These are phyloP conservation scores for Nowakowskiella sp. DNA, from an alignment of 192 early-diverging fungal species.

Conservation along the genomic window DNA sequence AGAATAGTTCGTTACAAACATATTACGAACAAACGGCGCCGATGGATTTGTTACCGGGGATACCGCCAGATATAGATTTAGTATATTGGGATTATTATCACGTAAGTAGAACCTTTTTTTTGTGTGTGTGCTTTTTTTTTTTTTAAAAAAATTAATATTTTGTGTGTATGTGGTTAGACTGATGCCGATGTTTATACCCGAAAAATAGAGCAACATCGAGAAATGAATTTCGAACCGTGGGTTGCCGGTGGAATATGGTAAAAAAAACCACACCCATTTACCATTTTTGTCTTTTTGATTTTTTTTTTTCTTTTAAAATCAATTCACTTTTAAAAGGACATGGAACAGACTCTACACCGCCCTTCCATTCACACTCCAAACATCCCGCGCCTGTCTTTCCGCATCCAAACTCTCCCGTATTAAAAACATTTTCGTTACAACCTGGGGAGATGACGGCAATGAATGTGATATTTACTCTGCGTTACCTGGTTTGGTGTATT, in stretches of 20 bases:
- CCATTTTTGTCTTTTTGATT: background rate
- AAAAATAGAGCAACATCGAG: constrained; percentile 77
- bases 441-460: constrained; percentile 89
- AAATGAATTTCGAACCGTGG: constrained; percentile 78
- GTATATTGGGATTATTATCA: constrained; percentile 91
- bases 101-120: no score
- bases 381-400: constrained; percentile 61
- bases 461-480: constrained; percentile 74
- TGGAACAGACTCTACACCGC: constrained; percentile 80
- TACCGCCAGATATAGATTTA: constrained; percentile 60
- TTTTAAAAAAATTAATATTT: background rate
- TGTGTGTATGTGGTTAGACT: constrained; percentile 20
- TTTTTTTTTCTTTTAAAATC: constrained; percentile 4
- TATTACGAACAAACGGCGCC: constrained; percentile 66
- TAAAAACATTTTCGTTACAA: constrained; percentile 69
- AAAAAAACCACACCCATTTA: background rate
- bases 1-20: constrained; percentile 70
- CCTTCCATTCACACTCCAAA: constrained; percentile 71
- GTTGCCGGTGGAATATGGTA: constrained; percentile 53
- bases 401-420: constrained; percentile 60
- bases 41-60: constrained; percentile 43
- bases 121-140: no score
- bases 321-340: constrained; percentile 50
- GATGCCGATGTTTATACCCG: constrained; percentile 56
- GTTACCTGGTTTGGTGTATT: constrained; percentile 70